Evolutionary conservation across 2,329 filamentous ascomycete species (phyloP).

Genomic region (Cladobotryum mycophilum): DNA sequence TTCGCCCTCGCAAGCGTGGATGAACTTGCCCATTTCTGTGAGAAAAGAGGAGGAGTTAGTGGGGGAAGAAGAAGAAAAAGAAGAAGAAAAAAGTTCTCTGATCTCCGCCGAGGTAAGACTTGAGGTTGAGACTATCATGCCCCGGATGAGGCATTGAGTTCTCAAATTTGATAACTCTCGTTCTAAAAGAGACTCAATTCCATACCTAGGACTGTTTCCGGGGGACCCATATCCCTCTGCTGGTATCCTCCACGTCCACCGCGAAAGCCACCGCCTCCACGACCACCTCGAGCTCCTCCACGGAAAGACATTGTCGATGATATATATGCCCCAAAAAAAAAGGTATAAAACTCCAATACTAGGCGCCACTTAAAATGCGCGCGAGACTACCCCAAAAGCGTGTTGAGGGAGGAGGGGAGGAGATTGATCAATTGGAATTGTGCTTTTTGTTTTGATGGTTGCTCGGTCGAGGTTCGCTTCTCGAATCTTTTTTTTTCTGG

Average conservation of each 20-base stretch:
- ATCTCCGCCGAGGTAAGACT: too few relatives aligned
- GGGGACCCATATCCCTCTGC: constrained; percentile 35
- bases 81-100: too few relatives aligned
- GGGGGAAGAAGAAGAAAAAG: too few relatives aligned
- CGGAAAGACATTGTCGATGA: constrained; percentile 30
- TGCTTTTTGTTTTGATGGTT: not conserved
- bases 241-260: constrained; percentile 34
- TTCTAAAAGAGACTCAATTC: not conserved
- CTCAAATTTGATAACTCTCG: too few relatives aligned
- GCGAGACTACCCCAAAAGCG: not conserved
- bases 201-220: constrained; percentile 32
- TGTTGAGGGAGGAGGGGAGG: not conserved
- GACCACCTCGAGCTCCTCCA: constrained; percentile 17
- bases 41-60: not conserved
- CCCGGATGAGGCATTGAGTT: too few relatives aligned
- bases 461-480: not conserved
- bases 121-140: too few relatives aligned
- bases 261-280: constrained; percentile 29
- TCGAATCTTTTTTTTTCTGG: constrained; percentile 7
- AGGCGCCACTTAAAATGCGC: not conserved
- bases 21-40: constrained; percentile 80
- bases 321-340: too few relatives aligned
- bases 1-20: constrained; percentile 94
- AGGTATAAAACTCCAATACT: too few relatives aligned
- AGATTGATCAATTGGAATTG: constrained; percentile 2